Evolutionary conservation across 2,329 filamentous ascomycete species (phyloP).

Genomic region (Coniochaeta hoffmannii): DNA sequence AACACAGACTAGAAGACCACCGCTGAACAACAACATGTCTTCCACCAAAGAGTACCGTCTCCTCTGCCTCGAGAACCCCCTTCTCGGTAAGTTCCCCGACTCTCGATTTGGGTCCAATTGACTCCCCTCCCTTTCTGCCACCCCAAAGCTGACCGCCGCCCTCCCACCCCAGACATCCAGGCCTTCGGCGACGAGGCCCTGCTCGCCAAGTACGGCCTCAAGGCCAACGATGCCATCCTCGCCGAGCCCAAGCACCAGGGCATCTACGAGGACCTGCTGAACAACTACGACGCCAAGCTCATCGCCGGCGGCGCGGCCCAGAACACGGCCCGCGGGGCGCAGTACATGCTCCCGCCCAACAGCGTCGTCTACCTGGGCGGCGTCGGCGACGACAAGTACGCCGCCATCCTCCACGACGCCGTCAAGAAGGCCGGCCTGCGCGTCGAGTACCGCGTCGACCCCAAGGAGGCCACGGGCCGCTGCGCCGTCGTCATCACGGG

Average conservation of each 20-base stretch:
- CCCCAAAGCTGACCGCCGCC: conserved; percentile 4
- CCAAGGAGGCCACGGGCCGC: conserved; percentile 76
- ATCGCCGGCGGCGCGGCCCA: conserved; percentile 95
- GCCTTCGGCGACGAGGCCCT: conserved; percentile 74
- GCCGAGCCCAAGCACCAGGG: conserved; percentile 84
- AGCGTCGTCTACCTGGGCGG: conserved; percentile 91
- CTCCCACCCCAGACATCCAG: conserved; percentile 71
- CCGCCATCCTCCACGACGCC: conserved; percentile 77
- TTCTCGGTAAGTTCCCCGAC: conserved; percentile 60
- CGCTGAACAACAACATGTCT: conserved; percentile 51
- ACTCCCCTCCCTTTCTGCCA: background rate
- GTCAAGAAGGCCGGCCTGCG: conserved; percentile 82
- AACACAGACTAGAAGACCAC: conserved; percentile 8
- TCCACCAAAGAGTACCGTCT: conserved; percentile 75
- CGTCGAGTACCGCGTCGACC: conserved; percentile 91
- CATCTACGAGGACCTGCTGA: conserved; percentile 88
- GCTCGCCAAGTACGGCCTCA: conserved; percentile 86
- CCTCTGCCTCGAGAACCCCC: conserved; percentile 92
- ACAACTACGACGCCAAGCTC: conserved; percentile 87
- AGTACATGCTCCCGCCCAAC: conserved; percentile 88
- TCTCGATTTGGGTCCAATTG: conserved; percentile 5
- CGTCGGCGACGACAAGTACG: conserved; percentile 93
- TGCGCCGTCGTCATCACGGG: conserved; percentile 97
- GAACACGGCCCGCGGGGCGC: conserved; percentile 92
- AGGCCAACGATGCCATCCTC: conserved; percentile 95